A percentile compares a stretch with the other conserved stretches of the same genome.
These are phyloP conservation scores for Taiozyma onychis DNA, from an alignment of 1,139 yeast genomes.

Conservation along the genomic window DNA sequence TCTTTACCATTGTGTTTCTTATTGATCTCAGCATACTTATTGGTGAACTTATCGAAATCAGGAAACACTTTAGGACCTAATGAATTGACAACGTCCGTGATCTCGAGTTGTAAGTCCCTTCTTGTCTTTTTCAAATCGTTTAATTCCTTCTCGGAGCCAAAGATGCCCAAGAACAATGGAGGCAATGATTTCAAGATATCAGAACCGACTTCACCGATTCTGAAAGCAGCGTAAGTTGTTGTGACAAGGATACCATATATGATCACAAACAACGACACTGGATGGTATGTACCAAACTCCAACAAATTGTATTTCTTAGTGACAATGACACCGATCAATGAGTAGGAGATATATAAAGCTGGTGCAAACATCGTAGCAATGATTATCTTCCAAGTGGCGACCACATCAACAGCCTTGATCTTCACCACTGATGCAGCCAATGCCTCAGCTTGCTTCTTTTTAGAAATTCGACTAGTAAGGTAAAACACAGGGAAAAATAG, in stretches of 20 bases:
- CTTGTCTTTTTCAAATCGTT: conserved; percentile 45
- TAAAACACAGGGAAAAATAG: conserved; percentile 65
- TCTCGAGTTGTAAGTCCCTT: conserved; percentile 42
- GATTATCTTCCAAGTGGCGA: conserved; percentile 74
- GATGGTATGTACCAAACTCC: conserved; percentile 20
- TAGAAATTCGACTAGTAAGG: conserved; percentile 48
- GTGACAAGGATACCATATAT: conserved; percentile 45
- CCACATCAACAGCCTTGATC: conserved; percentile 65
- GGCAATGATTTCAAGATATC: conserved; percentile 64
- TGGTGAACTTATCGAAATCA: conserved; percentile 32
- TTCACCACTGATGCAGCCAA: conserved; percentile 63
- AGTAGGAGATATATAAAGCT: conserved; percentile 56
- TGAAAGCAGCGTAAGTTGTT: conserved; percentile 65
- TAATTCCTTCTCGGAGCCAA: conserved; percentile 42
- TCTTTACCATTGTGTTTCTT: conserved; percentile 3
- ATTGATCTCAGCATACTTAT: not conserved
- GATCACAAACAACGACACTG: conserved; percentile 30
- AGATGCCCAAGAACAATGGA: conserved; percentile 52
- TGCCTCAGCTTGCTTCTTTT: conserved; percentile 53
- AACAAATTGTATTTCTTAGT: conserved; percentile 25
- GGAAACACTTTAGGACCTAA: conserved; percentile 64
- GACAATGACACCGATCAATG: conserved; percentile 47
- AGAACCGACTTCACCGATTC: conserved; percentile 72
- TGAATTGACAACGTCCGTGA: conserved; percentile 50
- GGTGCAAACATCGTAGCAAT: conserved; percentile 69